Conservation (phyloP, 805 yeast species). For the Sugiyamaella lignohabitans region DNA sequence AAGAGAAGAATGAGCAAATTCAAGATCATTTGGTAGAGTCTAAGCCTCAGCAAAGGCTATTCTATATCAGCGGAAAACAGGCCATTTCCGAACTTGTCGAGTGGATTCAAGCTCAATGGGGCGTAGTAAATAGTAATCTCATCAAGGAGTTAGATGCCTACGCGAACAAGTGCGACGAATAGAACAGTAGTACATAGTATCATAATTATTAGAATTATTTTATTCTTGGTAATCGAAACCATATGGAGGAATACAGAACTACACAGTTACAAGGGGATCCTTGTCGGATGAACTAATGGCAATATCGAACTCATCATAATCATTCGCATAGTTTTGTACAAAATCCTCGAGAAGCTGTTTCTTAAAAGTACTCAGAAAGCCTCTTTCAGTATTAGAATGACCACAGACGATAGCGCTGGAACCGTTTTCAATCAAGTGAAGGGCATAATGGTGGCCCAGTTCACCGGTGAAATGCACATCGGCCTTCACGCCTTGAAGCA, state of each 20-base stretch:
- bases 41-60: slow-evolving; percentile 14
- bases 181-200: no score
- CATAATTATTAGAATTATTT: no score
- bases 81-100: slow-evolving; percentile 21
- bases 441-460: slow-evolving; percentile 85
- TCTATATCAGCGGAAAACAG: slow-evolving; percentile 24
- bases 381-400: slow-evolving; percentile 91
- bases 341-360: slow-evolving; percentile 43
- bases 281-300: slow-evolving; percentile 48
- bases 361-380: slow-evolving; percentile 55
- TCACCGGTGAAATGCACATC: slow-evolving; percentile 90
- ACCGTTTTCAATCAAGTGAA: slow-evolving; percentile 65
- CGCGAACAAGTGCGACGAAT: slow-evolving; percentile 6
- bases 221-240: no score
- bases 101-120: slow-evolving; percentile 25
- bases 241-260: no score
- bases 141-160: slow-evolving; percentile 18
- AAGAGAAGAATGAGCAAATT: no score
- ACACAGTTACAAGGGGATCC: slow-evolving; percentile 47
- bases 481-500: slow-evolving; percentile 48
- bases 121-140: slow-evolving; percentile 3
- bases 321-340: slow-evolving; percentile 20
- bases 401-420: slow-evolving; percentile 70
- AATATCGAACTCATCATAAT: slow-evolving; percentile 33
- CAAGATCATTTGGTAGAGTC: no score